Evolutionary conservation across 768 basidiomycete genomes (phyloP).

Genomic region (Podaxis sp.): DNA sequence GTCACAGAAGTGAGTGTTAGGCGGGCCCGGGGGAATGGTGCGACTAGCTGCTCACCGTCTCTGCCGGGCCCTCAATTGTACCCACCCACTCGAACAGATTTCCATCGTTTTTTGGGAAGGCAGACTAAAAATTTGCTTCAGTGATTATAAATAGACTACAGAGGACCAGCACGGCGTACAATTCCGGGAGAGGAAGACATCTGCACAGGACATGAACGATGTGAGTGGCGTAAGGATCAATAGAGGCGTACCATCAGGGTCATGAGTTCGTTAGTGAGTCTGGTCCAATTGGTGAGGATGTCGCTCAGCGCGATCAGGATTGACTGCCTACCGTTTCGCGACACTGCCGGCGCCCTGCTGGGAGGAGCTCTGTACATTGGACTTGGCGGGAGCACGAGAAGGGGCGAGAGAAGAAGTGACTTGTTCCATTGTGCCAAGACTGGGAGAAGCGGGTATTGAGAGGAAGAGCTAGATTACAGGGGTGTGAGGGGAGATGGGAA

Average conservation of each 20-base stretch:
- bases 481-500: not conserved
- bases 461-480: slow-evolving; percentile 17
- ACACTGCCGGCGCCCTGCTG: slow-evolving; percentile 72
- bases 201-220: slow-evolving; percentile 36
- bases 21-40: slow-evolving; percentile 12
- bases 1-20: not conserved
- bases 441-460: slow-evolving; percentile 23
- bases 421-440: slow-evolving; percentile 60
- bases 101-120: slow-evolving; percentile 84
- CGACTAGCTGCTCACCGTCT: slow-evolving; percentile 53
- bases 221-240: not conserved
- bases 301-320: slow-evolving; percentile 5
- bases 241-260: slow-evolving; percentile 69
- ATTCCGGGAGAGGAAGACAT: slow-evolving; percentile 91
- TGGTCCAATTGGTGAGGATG: slow-evolving; percentile 25
- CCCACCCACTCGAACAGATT: slow-evolving; percentile 91
- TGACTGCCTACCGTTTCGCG: slow-evolving; percentile 66
- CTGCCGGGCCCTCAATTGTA: slow-evolving; percentile 79
- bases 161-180: slow-evolving; percentile 43
- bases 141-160: slow-evolving; percentile 10
- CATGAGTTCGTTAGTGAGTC: slow-evolving; percentile 85
- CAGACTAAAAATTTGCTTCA: slow-evolving; percentile 54
- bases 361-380: slow-evolving; percentile 49
- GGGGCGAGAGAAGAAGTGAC: slow-evolving; percentile 64
- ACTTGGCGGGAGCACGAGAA: slow-evolving; percentile 57